phyloP scores from a whole-genome alignment of 495 filamentous ascomycete genomes.

The Sordaria brevicollis region DNA sequence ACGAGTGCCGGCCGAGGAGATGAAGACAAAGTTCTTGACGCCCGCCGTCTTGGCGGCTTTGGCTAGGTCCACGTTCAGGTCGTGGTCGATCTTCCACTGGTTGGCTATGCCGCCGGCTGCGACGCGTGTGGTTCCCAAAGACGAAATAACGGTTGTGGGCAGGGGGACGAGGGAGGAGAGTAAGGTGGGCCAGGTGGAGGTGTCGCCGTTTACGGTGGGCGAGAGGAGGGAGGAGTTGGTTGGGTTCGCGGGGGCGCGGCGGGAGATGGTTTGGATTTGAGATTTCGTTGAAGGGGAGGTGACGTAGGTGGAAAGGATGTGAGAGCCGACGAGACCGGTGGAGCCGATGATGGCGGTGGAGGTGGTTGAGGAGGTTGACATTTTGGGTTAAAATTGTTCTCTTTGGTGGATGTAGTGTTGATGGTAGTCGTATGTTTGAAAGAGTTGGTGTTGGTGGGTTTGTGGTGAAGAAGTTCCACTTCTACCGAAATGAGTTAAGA shows the following conservation, averaged over 20 bases:
- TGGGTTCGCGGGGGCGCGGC: conserved; percentile 33
- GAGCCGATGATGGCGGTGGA: conserved; percentile 41
- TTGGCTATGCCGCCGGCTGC: conserved; percentile 59
- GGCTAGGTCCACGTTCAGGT: conserved; percentile 60
- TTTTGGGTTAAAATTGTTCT: background rate
- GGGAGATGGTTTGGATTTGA: conserved; percentile 47
- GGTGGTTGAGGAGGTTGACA: background rate
- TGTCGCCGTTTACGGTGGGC: conserved; percentile 35
- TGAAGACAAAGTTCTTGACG: conserved; percentile 55
- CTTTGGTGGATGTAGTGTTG: background rate
- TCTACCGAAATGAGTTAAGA: background rate
- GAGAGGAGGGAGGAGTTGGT: conserved; percentile 39
- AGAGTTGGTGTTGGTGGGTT: background rate
- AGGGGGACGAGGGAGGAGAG: conserved; percentile 44
- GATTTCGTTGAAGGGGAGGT: conserved; percentile 27
- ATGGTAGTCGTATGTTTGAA: background rate
- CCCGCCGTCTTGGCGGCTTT: conserved; percentile 54
- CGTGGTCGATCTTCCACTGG: conserved; percentile 69
- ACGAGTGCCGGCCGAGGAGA: conserved; percentile 45
- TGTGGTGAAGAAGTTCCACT: background rate
- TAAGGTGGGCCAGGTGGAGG: conserved; percentile 42
- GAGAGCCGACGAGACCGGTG: conserved; percentile 46
- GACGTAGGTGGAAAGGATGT: conserved; percentile 48
- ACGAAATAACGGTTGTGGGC: conserved; percentile 52
- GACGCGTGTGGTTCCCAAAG: conserved; percentile 55